Evolutionary conservation across 495 filamentous ascomycete species (phyloP).

Genomic region (Mycothermus thermophilus): DNA sequence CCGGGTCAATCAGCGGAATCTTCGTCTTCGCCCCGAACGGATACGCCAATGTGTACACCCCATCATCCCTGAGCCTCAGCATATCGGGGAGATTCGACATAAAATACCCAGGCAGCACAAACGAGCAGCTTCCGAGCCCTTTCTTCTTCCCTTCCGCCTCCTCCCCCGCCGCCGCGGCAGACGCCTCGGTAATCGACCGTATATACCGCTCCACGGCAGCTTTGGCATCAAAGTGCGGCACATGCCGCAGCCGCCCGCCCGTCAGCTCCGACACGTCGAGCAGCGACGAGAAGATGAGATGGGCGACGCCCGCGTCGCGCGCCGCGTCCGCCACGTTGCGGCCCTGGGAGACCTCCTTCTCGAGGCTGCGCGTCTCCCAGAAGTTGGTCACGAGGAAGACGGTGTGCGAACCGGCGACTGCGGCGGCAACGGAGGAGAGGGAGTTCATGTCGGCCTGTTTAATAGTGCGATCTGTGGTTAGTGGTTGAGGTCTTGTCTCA

Average conservation of each 20-base stretch:
- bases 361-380: conserved; percentile 6
- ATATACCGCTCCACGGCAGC: conserved; percentile 36
- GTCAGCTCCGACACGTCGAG: conserved; percentile 22
- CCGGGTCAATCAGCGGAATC: conserved; percentile 33
- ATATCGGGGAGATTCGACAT: conserved; percentile 24
- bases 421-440: conserved; percentile 26
- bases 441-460: conserved; percentile 25
- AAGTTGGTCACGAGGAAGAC: conserved; percentile 27
- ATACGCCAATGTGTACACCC: background rate
- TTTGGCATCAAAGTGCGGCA: conserved; percentile 30
- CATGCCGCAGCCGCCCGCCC: conserved; percentile 21
- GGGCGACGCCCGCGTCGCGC: conserved; percentile 28
- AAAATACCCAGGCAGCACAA: conserved; percentile 30
- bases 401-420: conserved; percentile 32
- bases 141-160: no score
- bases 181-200: conserved; percentile 18
- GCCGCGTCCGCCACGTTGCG: conserved; percentile 36
- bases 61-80: background rate
- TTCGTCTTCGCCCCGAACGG: background rate
- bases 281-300: conserved; percentile 39
- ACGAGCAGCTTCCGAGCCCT: no score
- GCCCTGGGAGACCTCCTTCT: conserved; percentile 23
- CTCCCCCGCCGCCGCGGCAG: no score
- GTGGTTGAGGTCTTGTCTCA: no score
- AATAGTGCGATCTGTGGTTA: no score